Conservation (phyloP, 345 rosid species). For the Stellera chamaejasme region DNA sequence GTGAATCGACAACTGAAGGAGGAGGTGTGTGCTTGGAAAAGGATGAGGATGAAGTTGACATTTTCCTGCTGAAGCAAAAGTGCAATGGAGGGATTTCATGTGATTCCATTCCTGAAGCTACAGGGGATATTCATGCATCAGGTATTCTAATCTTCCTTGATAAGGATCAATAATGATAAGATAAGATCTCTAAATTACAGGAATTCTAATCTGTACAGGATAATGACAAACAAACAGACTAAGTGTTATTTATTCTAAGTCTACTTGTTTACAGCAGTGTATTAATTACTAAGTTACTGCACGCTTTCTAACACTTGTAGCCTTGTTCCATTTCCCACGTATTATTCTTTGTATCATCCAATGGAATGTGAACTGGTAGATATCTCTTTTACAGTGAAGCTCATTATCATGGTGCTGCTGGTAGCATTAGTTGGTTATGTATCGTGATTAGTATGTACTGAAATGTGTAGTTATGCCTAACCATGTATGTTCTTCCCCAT, state of each 20-base stretch:
- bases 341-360: no score
- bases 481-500: not conserved
- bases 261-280: not conserved
- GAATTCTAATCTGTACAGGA: no score
- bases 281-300: not conserved
- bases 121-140: slow-evolving; percentile 13
- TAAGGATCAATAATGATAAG: no score
- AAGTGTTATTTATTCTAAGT: not conserved
- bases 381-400: no score
- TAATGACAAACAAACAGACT: no score
- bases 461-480: not conserved
- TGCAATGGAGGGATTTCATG: not conserved
- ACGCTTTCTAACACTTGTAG: not conserved
- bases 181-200: no score
- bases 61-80: slow-evolving; percentile 20
- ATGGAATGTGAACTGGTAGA: no score
- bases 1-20: slow-evolving; percentile 11
- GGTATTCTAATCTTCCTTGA: slow-evolving; percentile 8
- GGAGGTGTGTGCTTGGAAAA: slow-evolving; percentile 29
- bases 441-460: no score
- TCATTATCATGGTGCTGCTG: no score
- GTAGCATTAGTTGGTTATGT: no score
- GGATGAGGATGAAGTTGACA: slow-evolving; percentile 23
- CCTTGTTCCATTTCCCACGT: no score
- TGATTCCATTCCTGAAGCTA: slow-evolving; percentile 2